Evolutionary conservation across 2,329 filamentous ascomycete species (phyloP), one percentile per base, ranked within the genome.

Genomic region (Alternaria gansuensis): DNA sequence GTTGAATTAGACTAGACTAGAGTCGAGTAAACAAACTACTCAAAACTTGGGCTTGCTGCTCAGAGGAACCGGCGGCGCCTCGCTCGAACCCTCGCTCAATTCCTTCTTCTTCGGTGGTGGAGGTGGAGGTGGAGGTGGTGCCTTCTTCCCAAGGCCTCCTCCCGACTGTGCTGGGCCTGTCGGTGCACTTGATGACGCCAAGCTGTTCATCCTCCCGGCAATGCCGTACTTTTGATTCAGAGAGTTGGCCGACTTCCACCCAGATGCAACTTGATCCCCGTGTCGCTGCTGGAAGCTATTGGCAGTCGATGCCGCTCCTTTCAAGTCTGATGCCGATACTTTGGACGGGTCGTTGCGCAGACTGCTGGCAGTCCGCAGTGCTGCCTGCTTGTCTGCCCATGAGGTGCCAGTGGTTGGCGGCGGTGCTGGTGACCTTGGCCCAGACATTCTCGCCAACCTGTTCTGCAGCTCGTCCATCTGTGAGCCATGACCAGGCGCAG

Each of bases 261-360:
- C 88, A 5, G 84, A 78, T 1, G 85, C 83, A 5, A 90, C 85
- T 72, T 91, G 87, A 17, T 89, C 88, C 3, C 88, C 86, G 67
- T 92, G 88, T 28, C 88, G 80, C 71, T 91, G 86, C 13, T 88
- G 87, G 74, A 92, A 90, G 70, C 89, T 89, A 62, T 87, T 88
- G 37, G 85, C 84, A 36, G 87, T 90, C 28, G 82, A 81, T 1
- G 85, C 88, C 13, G 87, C 85, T 37, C 81, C 77, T 58, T 80
- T 82, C 8, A 85, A 82, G 68, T 91, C 87, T 4, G 85, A 78
- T 2, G 88, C 63, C 0, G 86, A 87, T 2, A 89, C 85, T 1
- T 84, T 84, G 3, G 85, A 83, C 1, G 88, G 87, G 65, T 90
- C 82, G 62, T 85, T 86, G 50, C 84, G 84, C 55, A 89, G 83